Conservation (phyloP, 129 eudicot species). For the Saposhnikovia divaricata region DNA sequence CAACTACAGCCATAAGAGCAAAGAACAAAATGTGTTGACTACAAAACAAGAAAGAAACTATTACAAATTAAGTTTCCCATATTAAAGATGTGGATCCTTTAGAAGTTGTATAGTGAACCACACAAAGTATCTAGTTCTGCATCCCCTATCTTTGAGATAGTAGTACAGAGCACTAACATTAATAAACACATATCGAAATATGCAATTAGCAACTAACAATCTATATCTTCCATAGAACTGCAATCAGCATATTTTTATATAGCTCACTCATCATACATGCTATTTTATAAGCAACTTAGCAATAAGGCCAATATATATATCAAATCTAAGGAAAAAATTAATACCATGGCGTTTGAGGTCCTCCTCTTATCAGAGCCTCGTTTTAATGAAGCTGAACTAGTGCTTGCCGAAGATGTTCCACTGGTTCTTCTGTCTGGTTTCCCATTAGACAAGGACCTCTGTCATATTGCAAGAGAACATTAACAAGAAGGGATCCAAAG, state of each 20-base stretch:
- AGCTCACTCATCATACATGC: background rate
- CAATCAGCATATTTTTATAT: background rate
- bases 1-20: background rate
- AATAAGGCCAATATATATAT: background rate
- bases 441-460: conserved; percentile 57
- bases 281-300: background rate
- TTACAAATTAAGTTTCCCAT: background rate
- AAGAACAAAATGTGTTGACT: background rate
- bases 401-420: conserved; percentile 49
- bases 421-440: conserved; percentile 47
- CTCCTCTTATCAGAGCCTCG: conserved; percentile 55
- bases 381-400: conserved; percentile 47
- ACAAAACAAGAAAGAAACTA: background rate
- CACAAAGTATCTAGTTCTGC: background rate
- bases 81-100: background rate
- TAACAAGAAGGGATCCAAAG: background rate
- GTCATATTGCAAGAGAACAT: conserved; percentile 16
- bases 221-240: background rate
- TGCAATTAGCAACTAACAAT: background rate
- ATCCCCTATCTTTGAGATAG: background rate
- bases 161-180: background rate
- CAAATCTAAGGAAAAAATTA: background rate
- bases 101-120: background rate
- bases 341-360: conserved; percentile 54
- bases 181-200: background rate